Conservation (phyloP, 306 rosid genomes). For the Ochetophila trinervis region DNA sequence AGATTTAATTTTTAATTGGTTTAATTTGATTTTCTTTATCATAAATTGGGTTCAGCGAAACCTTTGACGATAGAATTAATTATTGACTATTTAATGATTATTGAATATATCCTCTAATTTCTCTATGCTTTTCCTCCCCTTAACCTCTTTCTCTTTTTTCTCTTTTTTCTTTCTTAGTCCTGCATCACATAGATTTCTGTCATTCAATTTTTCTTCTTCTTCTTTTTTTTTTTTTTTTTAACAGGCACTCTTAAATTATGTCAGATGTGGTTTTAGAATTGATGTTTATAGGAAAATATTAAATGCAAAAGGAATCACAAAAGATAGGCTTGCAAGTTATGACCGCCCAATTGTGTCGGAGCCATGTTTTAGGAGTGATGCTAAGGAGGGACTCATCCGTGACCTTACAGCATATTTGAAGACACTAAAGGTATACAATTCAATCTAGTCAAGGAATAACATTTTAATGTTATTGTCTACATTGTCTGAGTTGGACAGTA, state of each 20-base stretch:
- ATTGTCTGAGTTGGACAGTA: too few species aligned
- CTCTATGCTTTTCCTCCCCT: too few species aligned
- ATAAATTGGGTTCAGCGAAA: too few species aligned
- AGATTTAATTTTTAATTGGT: too few species aligned
- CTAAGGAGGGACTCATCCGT: slow-evolving; percentile 30
- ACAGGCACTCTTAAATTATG: slow-evolving; percentile 36
- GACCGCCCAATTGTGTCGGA: slow-evolving; percentile 38
- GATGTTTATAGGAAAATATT: slow-evolving; percentile 36
- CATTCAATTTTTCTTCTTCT: too few species aligned
- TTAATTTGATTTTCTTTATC: too few species aligned
- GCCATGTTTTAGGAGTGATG: slow-evolving; percentile 29
- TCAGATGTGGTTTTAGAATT: slow-evolving; percentile 23
- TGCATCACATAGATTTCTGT: too few species aligned
- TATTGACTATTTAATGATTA: too few species aligned
- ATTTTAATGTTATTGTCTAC: slow-evolving; percentile 3
- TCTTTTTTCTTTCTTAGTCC: too few species aligned
- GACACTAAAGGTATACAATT: slow-evolving; percentile 25
- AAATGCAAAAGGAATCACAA: slow-evolving; percentile 34
- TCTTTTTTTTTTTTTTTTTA: neutral
- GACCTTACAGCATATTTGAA: slow-evolving; percentile 35
- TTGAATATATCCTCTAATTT: too few species aligned
- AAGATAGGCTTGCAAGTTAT: slow-evolving; percentile 38
- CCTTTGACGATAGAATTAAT: too few species aligned
- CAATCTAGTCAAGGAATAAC: neutral
- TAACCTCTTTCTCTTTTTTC: too few species aligned